Conservation (phyloP, 2,329 filamentous ascomycete genomes). For the Davidsoniella virescens region DNA sequence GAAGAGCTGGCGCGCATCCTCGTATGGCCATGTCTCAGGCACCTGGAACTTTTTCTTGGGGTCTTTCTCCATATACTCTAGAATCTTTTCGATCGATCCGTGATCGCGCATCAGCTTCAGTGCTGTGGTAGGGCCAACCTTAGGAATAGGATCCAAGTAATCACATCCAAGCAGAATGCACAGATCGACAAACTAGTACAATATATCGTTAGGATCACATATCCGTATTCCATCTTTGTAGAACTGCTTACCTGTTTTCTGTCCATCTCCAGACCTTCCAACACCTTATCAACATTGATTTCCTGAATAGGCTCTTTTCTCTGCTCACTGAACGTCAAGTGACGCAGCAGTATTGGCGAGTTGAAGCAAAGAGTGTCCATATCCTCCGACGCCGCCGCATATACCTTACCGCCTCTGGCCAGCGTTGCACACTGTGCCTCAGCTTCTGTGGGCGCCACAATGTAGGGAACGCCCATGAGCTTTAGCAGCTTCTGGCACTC, state of each 20-base stretch:
- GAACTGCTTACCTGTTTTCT: slow-evolving; percentile 49
- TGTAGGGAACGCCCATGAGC: slow-evolving; percentile 91
- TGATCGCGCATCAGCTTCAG: slow-evolving; percentile 90
- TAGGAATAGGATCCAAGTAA: slow-evolving; percentile 91
- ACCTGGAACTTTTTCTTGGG: slow-evolving; percentile 65
- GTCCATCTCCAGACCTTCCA: slow-evolving; percentile 80
- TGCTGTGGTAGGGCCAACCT: slow-evolving; percentile 80
- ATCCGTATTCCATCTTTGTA: neutral
- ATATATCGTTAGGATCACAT: too few species aligned
- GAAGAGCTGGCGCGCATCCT: slow-evolving; percentile 83
- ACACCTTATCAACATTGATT: slow-evolving; percentile 71
- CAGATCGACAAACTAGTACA: slow-evolving; percentile 73
- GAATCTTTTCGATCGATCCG: slow-evolving; percentile 70
- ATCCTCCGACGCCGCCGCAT: slow-evolving; percentile 90
- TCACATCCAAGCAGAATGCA: slow-evolving; percentile 96
- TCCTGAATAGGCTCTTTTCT: slow-evolving; percentile 96
- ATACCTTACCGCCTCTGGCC: slow-evolving; percentile 84
- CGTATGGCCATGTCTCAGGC: slow-evolving; percentile 93
- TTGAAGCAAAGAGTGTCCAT: slow-evolving; percentile 98
- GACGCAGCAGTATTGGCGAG: slow-evolving; percentile 73
- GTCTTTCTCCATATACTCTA: slow-evolving; percentile 63
- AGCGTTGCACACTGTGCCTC: slow-evolving; percentile 91
- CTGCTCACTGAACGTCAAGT: slow-evolving; percentile 94
- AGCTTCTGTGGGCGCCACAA: slow-evolving; percentile 89
- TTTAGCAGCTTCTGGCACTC: slow-evolving; percentile 84